A percentile compares a stretch with the other conserved stretches of the same genome.
Evolutionary conservation across 148 eudicot genomes (phyloP).

Genomic region (Silene latifolia): DNA sequence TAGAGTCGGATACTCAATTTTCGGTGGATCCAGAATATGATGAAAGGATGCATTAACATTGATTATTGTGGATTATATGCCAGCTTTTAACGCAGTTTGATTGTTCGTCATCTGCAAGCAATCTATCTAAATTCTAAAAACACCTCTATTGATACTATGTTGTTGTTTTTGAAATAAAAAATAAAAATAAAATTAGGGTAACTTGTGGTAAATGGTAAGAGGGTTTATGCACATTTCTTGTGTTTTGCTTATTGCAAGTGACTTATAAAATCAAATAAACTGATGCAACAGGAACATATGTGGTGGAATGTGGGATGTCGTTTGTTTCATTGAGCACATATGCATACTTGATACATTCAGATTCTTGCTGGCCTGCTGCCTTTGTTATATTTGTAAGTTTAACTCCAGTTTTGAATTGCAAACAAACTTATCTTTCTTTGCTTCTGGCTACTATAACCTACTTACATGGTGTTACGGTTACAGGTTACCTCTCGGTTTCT

Average conservation of each 20-base stretch:
- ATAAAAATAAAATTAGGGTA: no score
- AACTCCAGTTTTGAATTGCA: background rate
- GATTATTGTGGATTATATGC: background rate
- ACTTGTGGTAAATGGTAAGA: no score
- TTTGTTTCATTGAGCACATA: slow-evolving; percentile 43
- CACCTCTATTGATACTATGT: background rate
- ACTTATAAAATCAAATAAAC: background rate
- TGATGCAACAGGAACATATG: slow-evolving; percentile 34
- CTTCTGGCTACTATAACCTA: no score
- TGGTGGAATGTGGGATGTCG: slow-evolving; percentile 44
- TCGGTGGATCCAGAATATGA: background rate
- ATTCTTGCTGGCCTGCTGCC: slow-evolving; percentile 30
- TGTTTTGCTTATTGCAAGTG: background rate
- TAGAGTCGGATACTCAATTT: background rate
- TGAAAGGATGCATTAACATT: background rate
- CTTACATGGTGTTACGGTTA: no score
- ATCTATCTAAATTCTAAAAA: background rate
- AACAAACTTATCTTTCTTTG: background rate
- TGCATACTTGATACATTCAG: slow-evolving; percentile 35
- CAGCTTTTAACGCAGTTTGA: background rate
- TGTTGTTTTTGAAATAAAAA: no score
- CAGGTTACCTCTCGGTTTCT: no score
- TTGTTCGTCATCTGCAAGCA: background rate
- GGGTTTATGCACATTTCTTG: background rate
- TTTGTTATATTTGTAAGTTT: slow-evolving; percentile 39